These are phyloP conservation scores for Phytophthora agathidicida DNA, from an alignment of 352 stramenopile genomes.

Conservation along the genomic window DNA sequence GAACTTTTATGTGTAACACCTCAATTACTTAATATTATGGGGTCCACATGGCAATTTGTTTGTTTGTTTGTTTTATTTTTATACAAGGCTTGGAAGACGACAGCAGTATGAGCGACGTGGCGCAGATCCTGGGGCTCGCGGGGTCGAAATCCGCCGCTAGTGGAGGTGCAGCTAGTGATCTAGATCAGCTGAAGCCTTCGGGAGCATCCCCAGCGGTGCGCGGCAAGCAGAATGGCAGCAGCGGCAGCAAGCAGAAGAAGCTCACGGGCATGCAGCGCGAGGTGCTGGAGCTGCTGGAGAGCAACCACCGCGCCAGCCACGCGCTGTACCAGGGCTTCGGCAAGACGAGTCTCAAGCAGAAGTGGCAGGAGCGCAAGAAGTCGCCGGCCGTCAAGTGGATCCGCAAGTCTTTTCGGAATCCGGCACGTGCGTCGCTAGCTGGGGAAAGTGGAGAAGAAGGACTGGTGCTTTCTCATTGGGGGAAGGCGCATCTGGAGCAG, in stretches of 20 bases:
- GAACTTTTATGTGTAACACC: constrained; percentile 1
- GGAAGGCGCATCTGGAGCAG: constrained; percentile 58
- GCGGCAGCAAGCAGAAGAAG: constrained; percentile 49
- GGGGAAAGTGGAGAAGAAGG: constrained; percentile 47
- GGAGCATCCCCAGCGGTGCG: constrained; percentile 19
- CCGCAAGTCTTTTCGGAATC: constrained; percentile 69
- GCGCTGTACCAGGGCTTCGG: constrained; percentile 64
- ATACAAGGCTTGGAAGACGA: neutral
- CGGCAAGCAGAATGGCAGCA: constrained; percentile 24
- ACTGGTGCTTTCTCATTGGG: constrained; percentile 67
- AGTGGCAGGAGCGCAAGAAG: constrained; percentile 61
- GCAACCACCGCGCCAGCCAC: constrained; percentile 64
- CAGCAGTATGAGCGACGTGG: constrained; percentile 64
- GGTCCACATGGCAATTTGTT: no score
- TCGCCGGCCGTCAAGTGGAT: constrained; percentile 64
- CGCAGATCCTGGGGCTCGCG: constrained; percentile 69
- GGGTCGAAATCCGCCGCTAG: constrained; percentile 24
- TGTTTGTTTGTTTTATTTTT: no score
- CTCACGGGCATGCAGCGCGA: constrained; percentile 71
- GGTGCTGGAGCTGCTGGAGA: constrained; percentile 69
- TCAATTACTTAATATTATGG: no score
- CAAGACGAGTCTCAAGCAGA: constrained; percentile 66
- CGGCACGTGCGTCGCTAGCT: constrained; percentile 45
- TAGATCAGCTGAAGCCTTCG: constrained; percentile 64
- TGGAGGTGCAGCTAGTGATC: constrained; percentile 33